phyloP scores from a whole-genome alignment of 768 basidiomycete genomes.

The Phlegmacium glaucopus region DNA sequence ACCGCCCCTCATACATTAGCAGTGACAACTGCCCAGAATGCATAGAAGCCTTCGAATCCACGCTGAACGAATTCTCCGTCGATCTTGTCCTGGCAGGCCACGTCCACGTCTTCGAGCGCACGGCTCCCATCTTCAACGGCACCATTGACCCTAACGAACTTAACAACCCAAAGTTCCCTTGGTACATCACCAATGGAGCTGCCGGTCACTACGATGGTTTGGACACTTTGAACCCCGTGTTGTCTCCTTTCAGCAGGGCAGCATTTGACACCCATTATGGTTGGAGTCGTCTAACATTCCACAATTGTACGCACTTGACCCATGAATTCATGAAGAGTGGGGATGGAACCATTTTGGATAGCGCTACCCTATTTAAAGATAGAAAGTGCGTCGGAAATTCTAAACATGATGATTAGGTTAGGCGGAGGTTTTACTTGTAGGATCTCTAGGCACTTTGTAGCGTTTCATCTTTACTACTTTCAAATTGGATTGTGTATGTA shows the following conservation, averaged over 20 bases:
- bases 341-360: slow-evolving; percentile 13
- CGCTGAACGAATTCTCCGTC: slow-evolving; percentile 9
- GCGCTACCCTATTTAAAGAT: slow-evolving; percentile 14
- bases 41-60: slow-evolving; percentile 10
- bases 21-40: slow-evolving; percentile 8
- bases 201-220: slow-evolving; percentile 20
- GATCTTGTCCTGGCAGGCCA: slow-evolving; percentile 15
- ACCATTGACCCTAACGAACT: slow-evolving; percentile 12
- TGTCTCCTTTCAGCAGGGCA: slow-evolving; percentile 2
- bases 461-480: no score
- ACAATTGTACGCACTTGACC: slow-evolving; percentile 18
- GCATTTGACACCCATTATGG: slow-evolving; percentile 12
- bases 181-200: slow-evolving; percentile 19
- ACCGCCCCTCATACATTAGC: slow-evolving; percentile 14
- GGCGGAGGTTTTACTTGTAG: no score
- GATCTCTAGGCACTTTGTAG: no score
- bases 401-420: no score
- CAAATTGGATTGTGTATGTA: no score
- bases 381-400: no score
- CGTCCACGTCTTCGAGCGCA: slow-evolving; percentile 13
- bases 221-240: slow-evolving; percentile 3
- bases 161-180: slow-evolving; percentile 14
- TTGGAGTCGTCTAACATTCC: slow-evolving; percentile 17
- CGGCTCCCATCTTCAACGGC: slow-evolving; percentile 11
- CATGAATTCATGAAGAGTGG: slow-evolving; percentile 17